A percentile compares a stretch with the other conserved stretches of the same genome.
phyloP scores from a whole-genome alignment of 805 yeast species.

The Lipomyces sp. region DNA sequence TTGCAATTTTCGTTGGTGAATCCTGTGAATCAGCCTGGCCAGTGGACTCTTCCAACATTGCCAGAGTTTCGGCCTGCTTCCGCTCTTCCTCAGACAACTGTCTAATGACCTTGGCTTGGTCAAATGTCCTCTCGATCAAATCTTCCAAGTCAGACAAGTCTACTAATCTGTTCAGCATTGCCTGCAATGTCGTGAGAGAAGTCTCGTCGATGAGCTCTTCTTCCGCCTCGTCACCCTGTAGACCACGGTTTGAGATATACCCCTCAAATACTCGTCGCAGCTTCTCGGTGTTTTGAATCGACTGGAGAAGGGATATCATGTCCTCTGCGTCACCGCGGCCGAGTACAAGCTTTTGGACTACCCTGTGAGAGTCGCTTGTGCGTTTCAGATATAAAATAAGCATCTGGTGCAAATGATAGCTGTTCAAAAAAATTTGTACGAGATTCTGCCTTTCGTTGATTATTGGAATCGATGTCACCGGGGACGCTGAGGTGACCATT shows the following conservation, averaged over 20 bases:
- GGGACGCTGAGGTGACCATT: conserved; percentile 49
- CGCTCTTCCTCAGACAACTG: conserved; percentile 11
- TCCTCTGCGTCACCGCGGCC: conserved; percentile 47
- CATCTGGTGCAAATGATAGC: conserved; percentile 52
- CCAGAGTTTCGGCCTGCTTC: conserved; percentile 17
- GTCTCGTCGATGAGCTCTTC: neutral
- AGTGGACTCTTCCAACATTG: conserved; percentile 30
- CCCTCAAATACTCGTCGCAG: conserved; percentile 9
- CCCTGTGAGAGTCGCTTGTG: conserved; percentile 44
- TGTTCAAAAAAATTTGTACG: conserved; percentile 45
- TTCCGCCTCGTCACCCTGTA: neutral
- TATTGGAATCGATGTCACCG: conserved; percentile 58
- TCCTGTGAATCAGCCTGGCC: conserved; percentile 25
- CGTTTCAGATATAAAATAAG: conserved; percentile 59
- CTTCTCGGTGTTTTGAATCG: conserved; percentile 37
- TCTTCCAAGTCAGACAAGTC: conserved; percentile 17
- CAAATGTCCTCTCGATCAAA: conserved; percentile 18
- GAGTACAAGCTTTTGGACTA: conserved; percentile 39
- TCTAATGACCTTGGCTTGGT: conserved; percentile 23
- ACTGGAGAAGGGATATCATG: conserved; percentile 44
- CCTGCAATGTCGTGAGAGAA: conserved; percentile 2
- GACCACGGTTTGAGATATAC: conserved; percentile 4
- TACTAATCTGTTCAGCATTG: conserved; percentile 2
- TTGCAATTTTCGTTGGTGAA: conserved; percentile 3
- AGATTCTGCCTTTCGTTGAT: conserved; percentile 55